Percentiles rank a stretch among this genome's conserved stretches.
phyloP scores from a whole-genome alignment of 2,329 filamentous ascomycete species.

The Monilinia laxa region DNA sequence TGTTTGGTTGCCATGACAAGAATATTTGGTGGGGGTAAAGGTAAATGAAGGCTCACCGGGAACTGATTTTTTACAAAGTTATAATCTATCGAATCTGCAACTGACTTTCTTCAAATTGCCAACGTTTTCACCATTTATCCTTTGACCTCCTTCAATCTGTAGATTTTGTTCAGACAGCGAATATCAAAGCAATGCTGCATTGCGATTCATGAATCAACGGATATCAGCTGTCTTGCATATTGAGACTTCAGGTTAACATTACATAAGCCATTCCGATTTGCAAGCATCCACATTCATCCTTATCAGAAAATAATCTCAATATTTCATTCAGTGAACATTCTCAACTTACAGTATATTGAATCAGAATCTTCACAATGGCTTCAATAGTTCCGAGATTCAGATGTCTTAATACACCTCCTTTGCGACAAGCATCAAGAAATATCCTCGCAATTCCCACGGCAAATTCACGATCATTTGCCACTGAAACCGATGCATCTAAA shows the following conservation, averaged over 20 bases:
- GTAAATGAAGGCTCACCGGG: conserved; percentile 2
- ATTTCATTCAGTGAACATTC: not conserved
- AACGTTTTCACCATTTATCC: too few species aligned
- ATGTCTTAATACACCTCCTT: conserved; percentile 36
- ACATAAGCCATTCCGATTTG: conserved; percentile 13
- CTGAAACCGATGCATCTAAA: conserved; percentile 36
- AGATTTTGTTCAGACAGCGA: too few species aligned
- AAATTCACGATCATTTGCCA: conserved; percentile 36
- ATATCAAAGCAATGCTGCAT: too few species aligned
- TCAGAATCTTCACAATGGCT: conserved; percentile 28
- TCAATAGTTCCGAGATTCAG: conserved; percentile 34
- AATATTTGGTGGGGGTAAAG: conserved; percentile 5
- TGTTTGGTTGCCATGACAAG: conserved; percentile 9
- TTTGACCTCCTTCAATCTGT: too few species aligned
- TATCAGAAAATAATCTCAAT: conserved; percentile 23
- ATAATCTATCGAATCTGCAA: too few species aligned
- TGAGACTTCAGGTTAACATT: not conserved
- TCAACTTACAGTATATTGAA: not conserved
- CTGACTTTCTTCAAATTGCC: not conserved
- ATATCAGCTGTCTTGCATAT: too few species aligned
- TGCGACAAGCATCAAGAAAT: conserved; percentile 32
- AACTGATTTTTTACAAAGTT: not conserved
- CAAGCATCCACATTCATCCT: conserved; percentile 17
- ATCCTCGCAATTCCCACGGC: conserved; percentile 27
- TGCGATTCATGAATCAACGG: too few species aligned